Base-by-base conservation (phyloP, 1,284 basidiomycete genomes). In the Quambalaria eucalypti region DNA sequence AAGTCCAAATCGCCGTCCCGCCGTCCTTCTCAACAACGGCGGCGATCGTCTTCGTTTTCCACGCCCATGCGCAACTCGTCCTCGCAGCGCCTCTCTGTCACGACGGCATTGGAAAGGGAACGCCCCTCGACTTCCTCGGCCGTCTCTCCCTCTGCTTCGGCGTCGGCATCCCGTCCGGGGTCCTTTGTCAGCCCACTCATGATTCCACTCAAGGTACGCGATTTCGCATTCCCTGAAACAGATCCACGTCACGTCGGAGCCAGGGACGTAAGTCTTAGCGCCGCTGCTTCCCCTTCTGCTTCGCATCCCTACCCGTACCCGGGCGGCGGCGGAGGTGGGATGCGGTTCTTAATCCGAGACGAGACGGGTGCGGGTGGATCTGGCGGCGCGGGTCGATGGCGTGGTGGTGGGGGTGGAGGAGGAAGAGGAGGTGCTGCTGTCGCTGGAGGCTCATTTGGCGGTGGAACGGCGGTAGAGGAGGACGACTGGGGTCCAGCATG, bases 241-340 rank as follows among this genome's bases (percentile, higher is more conserved):
- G 60, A 62, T 46, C 55, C 60, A 7, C 44, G 60, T 19, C 60
- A 62, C 30, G 29, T 54, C 2, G 55, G 60, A 10, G 54, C 54
- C 16, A 42, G 50, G 31, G 48, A 40, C 19, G 40, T 30, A 16
- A 48, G 52, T n/a, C 16, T 30, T 7, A 28, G 40, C 9, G 42
- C 42, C 14, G 19, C 42, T 44, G 5, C 42, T 21, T 19, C 42
- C 4, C 12, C 19, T 8, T 16, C 30, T 33, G 47, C 26, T 19
- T 2, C 42, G 12, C 19, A 12, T 21, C 19, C 25, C 25, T 44
- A 26, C 14, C 16, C 23, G 25, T 21, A 46, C 16, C 7, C 19
- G 14, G 42, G 21, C n/a, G 21, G 25, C 12, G 25, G 42, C 12
- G 6, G 25, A 26, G 21, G 25, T 14, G 7, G 19, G 42, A 21